phyloP scores from a whole-genome alignment of 805 yeast species.

The Wickerhamomyces alni region DNA sequence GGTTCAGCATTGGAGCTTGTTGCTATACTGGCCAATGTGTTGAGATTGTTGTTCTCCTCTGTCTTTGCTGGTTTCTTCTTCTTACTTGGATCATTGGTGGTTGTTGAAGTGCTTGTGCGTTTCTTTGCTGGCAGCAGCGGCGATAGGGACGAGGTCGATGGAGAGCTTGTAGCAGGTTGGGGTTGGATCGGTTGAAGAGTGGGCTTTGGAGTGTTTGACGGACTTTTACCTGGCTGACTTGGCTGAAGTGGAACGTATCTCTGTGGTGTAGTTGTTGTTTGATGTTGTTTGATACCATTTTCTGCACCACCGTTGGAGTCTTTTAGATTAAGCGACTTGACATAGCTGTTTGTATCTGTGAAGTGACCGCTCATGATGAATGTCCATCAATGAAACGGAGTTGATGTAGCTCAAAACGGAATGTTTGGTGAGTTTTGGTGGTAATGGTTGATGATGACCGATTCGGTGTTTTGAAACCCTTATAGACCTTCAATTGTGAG shows the following conservation, averaged over 20 bases:
- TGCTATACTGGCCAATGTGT: conserved; percentile 11
- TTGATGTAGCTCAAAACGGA: background rate
- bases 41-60: conserved; percentile 2
- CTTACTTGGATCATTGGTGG: background rate
- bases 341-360: conserved; percentile 24
- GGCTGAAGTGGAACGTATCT: conserved; percentile 4
- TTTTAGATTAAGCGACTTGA: conserved; percentile 13
- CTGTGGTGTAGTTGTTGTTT: background rate
- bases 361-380: conserved; percentile 23
- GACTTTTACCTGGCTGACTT: conserved; percentile 1
- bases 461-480: too few relatives aligned
- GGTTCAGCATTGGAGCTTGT: conserved; percentile 3
- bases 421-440: too few relatives aligned
- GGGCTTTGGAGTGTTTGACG: background rate
- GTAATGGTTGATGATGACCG: too few relatives aligned
- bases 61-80: conserved; percentile 1
- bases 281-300: background rate
- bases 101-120: background rate
- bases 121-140: background rate
- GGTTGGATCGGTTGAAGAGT: conserved; percentile 2
- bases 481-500: too few relatives aligned
- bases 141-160: conserved; percentile 1
- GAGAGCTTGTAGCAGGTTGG: conserved; percentile 2
- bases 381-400: background rate
- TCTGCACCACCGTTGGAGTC: background rate